These are phyloP conservation scores for Xerocomellus intermedius DNA, from an alignment of 768 basidiomycete species.

Conservation along the genomic window DNA sequence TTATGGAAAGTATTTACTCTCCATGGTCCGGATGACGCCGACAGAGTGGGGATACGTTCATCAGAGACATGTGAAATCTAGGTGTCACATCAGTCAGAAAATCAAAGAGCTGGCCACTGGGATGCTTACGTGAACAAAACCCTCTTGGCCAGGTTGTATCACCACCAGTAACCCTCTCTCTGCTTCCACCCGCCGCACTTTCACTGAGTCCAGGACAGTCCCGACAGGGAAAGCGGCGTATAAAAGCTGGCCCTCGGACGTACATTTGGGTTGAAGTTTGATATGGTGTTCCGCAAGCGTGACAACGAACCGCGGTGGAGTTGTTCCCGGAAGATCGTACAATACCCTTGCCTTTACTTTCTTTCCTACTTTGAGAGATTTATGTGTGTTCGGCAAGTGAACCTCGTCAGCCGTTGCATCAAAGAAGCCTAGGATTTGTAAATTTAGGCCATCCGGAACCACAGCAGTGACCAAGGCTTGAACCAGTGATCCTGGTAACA, in stretches of 20 bases:
- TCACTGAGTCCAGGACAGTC: slow-evolving; percentile 64
- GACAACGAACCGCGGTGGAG: slow-evolving; percentile 83
- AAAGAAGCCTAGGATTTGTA: slow-evolving; percentile 91
- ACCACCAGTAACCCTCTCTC: slow-evolving; percentile 82
- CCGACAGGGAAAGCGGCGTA: slow-evolving; percentile 73
- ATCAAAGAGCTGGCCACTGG: neutral
- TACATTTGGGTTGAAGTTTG: slow-evolving; percentile 43
- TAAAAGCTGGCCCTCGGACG: slow-evolving; percentile 34
- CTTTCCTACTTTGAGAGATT: slow-evolving; percentile 58
- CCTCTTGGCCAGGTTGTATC: slow-evolving; percentile 61
- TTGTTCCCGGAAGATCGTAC: slow-evolving; percentile 66
- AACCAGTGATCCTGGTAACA: slow-evolving; percentile 85
- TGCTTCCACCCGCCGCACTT: slow-evolving; percentile 68
- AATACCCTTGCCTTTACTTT: slow-evolving; percentile 84
- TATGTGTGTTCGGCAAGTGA: slow-evolving; percentile 55
- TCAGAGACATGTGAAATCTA: slow-evolving; percentile 95
- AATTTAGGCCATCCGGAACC: slow-evolving; percentile 69
- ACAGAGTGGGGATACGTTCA: slow-evolving; percentile 81
- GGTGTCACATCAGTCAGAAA: neutral
- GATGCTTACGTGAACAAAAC: slow-evolving; percentile 80
- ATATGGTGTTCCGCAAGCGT: slow-evolving; percentile 73
- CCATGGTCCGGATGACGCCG: slow-evolving; percentile 72
- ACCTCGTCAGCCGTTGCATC: slow-evolving; percentile 84
- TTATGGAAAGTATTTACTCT: slow-evolving; percentile 74
- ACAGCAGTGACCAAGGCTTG: slow-evolving; percentile 79